phyloP scores from a whole-genome alignment of 202 grass and related monocot genomes.

The Panicum virgatum region DNA sequence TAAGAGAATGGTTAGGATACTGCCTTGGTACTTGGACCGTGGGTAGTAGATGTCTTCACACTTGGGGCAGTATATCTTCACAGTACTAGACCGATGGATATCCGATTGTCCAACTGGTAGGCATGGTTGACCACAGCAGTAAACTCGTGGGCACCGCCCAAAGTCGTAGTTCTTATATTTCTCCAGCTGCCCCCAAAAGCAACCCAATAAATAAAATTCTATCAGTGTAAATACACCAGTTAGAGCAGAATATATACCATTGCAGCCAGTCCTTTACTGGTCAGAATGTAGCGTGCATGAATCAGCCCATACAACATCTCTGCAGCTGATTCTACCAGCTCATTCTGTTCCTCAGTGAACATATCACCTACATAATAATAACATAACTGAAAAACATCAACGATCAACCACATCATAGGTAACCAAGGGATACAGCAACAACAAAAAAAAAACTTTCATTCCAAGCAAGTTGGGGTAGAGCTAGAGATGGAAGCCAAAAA shows the following conservation, averaged over 20 bases:
- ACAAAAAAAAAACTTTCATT: neutral
- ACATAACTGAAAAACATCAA: constrained; percentile 34
- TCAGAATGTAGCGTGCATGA: constrained; percentile 86
- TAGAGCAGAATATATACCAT: constrained; percentile 59
- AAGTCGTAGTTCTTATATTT: constrained; percentile 98
- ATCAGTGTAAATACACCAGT: neutral
- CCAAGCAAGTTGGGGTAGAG: neutral
- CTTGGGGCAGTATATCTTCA: constrained; percentile 97
- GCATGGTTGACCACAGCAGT: constrained; percentile 90
- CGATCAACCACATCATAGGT: constrained; percentile 19
- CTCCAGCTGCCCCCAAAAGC: constrained; percentile 56
- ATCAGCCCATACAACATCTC: constrained; percentile 94
- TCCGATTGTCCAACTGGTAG: constrained; percentile 89
- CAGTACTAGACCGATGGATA: constrained; percentile 85
- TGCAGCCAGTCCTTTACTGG: constrained; percentile 81
- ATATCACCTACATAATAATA: constrained; percentile 70
- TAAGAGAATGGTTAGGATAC: constrained; percentile 86
- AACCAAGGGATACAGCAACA: neutral
- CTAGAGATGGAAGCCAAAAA: neutral
- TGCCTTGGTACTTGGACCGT: constrained; percentile 95
- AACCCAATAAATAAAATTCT: constrained; percentile 33
- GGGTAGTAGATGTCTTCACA: constrained; percentile 98
- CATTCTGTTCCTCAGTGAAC: constrained; percentile 82
- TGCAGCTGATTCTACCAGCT: constrained; percentile 83
- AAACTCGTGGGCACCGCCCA: constrained; percentile 82